Percentiles rank a stretch among this genome's conserved stretches.
Evolutionary conservation across 2,329 filamentous ascomycete species (phyloP).

Genomic region (Rugonectria rugulosa): DNA sequence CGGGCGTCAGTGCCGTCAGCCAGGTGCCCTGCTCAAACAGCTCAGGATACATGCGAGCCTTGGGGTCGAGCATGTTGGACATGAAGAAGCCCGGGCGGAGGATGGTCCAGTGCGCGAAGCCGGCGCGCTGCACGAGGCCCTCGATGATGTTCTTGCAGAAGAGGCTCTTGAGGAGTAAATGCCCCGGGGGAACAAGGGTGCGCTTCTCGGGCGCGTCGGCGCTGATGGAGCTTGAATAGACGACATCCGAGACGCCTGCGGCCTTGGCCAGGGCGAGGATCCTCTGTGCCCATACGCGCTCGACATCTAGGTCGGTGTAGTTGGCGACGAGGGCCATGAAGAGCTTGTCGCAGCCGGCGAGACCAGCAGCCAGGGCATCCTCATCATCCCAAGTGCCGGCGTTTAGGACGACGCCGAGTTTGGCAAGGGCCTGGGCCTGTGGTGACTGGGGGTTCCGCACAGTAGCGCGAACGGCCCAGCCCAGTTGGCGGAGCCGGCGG

Average conservation of each 20-base stretch:
- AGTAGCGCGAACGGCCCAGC: conserved; percentile 4
- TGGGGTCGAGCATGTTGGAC: conserved; percentile 7
- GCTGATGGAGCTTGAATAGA: conserved; percentile 8
- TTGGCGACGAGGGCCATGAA: conserved; percentile 2
- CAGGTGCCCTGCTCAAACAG: neutral
- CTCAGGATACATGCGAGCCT: neutral
- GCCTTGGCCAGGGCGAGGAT: conserved; percentile 3
- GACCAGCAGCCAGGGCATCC: neutral
- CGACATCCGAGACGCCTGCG: neutral
- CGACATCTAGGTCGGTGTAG: conserved; percentile 2
- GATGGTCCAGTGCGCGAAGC: conserved; percentile 9
- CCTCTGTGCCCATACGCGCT: conserved; percentile 4
- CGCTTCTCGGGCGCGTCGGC: conserved; percentile 11
- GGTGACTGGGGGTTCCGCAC: conserved; percentile 6
- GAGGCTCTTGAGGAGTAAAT: conserved; percentile 12
- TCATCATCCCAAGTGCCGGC: conserved; percentile 9
- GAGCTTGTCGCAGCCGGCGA: neutral
- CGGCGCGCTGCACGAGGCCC: conserved; percentile 6
- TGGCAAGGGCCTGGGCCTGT: conserved; percentile 1
- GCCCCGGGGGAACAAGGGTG: conserved; percentile 6
- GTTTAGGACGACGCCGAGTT: conserved; percentile 5
- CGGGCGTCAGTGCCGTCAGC: conserved; percentile 5
- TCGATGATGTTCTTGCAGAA: conserved; percentile 11
- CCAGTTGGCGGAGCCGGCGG: conserved; percentile 5
- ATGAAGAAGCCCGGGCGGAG: conserved; percentile 12